Evolutionary conservation across 2,329 filamentous ascomycete species (phyloP).

Genomic region (Aspergillus sergii): DNA sequence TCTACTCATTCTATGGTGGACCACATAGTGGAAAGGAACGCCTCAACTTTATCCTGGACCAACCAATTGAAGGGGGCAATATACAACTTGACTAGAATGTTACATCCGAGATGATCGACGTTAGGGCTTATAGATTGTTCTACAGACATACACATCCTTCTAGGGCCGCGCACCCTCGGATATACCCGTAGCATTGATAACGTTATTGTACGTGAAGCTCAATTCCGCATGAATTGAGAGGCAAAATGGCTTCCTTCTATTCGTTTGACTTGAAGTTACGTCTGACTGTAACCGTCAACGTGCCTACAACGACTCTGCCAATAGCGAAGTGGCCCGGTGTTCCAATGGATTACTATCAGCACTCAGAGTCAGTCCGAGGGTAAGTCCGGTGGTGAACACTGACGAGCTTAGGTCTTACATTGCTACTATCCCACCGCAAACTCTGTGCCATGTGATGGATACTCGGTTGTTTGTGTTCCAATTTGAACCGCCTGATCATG

Average conservation of each 20-base stretch:
- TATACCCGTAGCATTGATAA: background rate
- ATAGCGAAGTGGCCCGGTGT: background rate
- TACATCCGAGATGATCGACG: slow-evolving; percentile 3
- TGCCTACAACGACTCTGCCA: background rate
- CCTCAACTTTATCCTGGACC: background rate
- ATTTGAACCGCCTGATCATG: background rate
- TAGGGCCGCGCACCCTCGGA: background rate
- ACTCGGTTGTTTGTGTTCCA: background rate
- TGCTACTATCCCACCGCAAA: background rate
- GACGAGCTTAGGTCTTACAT: background rate
- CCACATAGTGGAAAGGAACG: background rate
- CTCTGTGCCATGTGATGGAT: background rate
- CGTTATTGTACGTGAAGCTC: background rate
- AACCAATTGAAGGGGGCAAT: background rate
- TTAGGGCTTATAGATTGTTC: background rate
- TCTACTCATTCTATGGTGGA: background rate
- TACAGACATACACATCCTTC: background rate
- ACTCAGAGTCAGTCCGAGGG: background rate
- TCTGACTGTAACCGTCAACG: background rate
- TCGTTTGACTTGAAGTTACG: background rate
- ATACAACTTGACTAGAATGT: background rate
- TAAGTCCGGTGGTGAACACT: background rate
- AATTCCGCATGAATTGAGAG: background rate
- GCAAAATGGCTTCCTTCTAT: too few species aligned
- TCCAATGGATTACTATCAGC: background rate